These are phyloP conservation scores for Tylopilus sp. DNA, from an alignment of 1,284 basidiomycete genomes.

Conservation along the genomic window DNA sequence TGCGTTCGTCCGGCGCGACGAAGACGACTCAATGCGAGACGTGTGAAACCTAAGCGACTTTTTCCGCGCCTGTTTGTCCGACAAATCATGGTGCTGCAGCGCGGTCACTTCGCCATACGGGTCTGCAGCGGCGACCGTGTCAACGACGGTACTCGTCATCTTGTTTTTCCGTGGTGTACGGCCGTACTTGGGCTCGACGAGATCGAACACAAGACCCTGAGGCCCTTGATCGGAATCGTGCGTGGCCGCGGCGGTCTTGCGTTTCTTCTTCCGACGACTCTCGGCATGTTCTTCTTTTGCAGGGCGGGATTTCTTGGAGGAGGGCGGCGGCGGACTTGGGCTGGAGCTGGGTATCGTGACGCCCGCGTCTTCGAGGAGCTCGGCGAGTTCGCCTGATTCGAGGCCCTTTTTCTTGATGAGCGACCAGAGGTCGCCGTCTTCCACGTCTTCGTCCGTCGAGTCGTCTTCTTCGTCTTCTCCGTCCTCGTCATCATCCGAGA, in stretches of 20 bases:
- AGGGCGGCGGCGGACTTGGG: slow-evolving; percentile 11
- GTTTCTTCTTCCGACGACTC: slow-evolving; percentile 42
- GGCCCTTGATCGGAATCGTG: slow-evolving; percentile 8
- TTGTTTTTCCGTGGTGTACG: slow-evolving; percentile 31
- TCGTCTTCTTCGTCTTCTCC: slow-evolving; percentile 36
- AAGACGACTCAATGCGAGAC: slow-evolving; percentile 74
- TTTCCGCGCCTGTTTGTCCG: slow-evolving; percentile 79
- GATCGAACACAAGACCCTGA: slow-evolving; percentile 56
- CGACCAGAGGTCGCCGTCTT: slow-evolving; percentile 32
- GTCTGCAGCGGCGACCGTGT: slow-evolving; percentile 41
- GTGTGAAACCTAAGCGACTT: slow-evolving; percentile 86
- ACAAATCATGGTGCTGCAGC: slow-evolving; percentile 69
- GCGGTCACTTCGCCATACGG: slow-evolving; percentile 74
- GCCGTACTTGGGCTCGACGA: slow-evolving; percentile 67
- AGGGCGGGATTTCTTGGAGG: slow-evolving; percentile 15
- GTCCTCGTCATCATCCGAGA: slow-evolving; percentile 48
- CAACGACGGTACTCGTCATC: slow-evolving; percentile 4
- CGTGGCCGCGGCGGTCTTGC: slow-evolving; percentile 34
- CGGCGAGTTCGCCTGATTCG: slow-evolving; percentile 55
- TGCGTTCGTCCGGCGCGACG: slow-evolving; percentile 70
- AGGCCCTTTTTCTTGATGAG: slow-evolving; percentile 35
- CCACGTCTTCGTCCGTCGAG: slow-evolving; percentile 18
- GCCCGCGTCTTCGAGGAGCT: slow-evolving; percentile 54
- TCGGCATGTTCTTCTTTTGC: slow-evolving; percentile 13
- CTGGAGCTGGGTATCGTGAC: neutral